Evolutionary conservation across 73 alveolate species (phyloP).

Genomic region (Paramecium caudatum): DNA sequence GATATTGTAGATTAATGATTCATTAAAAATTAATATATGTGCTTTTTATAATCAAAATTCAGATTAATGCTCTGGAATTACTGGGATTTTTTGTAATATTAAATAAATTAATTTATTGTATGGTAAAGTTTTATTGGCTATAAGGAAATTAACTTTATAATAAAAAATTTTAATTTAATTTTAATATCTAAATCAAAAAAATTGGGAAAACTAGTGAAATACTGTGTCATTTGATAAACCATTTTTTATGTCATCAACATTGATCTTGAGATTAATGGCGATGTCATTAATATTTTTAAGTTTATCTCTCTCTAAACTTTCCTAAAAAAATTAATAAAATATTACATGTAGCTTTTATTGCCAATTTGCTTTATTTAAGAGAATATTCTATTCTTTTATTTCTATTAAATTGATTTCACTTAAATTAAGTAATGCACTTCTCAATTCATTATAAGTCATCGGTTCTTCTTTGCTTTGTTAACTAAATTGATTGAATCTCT

Average conservation of each 20-base stretch:
- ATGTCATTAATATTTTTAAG: conserved; percentile 89
- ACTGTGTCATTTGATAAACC: conserved; percentile 84
- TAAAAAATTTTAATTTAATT: no score
- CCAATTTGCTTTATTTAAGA: conserved; percentile 46
- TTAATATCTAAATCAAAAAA: conserved; percentile 4
- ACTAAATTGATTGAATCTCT: not conserved
- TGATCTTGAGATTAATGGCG: conserved; percentile 89
- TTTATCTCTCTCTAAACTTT: conserved; percentile 81
- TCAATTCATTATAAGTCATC: not conserved
- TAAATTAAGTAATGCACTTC: not conserved
- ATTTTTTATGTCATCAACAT: conserved; percentile 78
- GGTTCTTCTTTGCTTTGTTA: not conserved
- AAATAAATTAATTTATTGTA: no score
- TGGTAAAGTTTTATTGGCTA: no score
- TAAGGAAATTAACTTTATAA: no score
- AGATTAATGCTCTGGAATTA: no score
- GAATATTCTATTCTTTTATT: conserved; percentile 8
- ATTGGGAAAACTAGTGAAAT: conserved; percentile 55
- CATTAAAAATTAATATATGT: no score
- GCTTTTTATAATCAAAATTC: no score
- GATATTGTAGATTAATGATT: not conserved
- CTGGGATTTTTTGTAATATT: no score
- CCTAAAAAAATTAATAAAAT: not conserved
- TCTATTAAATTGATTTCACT: conserved; percentile 9
- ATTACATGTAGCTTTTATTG: conserved; percentile 8